phyloP scores from a whole-genome alignment of 2,329 filamentous ascomycete genomes.

The Aspergillus amoenus region DNA sequence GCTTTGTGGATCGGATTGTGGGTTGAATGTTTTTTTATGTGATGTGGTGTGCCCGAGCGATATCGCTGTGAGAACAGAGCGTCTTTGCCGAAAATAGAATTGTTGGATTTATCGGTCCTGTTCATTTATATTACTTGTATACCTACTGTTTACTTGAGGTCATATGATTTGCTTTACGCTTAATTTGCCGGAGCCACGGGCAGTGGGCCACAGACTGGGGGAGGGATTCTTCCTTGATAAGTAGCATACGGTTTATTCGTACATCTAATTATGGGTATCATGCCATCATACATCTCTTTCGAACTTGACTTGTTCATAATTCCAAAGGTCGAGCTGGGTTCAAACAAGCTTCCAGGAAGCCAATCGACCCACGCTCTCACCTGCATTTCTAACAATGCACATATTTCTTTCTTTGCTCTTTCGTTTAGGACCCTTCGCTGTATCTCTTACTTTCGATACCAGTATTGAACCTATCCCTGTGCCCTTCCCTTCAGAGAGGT shows the following conservation, averaged over 20 bases:
- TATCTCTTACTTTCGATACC: conserved; percentile 52
- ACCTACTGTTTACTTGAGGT: conserved; percentile 17
- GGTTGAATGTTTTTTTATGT: conserved; percentile 24
- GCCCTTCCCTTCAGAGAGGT: conserved; percentile 71
- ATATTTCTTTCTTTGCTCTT: conserved; percentile 23
- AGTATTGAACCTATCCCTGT: conserved; percentile 73
- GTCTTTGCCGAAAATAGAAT: conserved; percentile 15
- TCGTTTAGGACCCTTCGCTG: conserved; percentile 20
- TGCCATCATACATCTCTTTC: not conserved
- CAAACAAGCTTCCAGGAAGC: conserved; percentile 72
- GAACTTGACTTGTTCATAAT: not conserved
- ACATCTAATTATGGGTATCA: not conserved
- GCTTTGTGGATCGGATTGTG: conserved; percentile 79
- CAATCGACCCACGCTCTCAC: conserved; percentile 75
- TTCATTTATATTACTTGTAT: conserved; percentile 18
- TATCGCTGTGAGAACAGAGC: conserved; percentile 9
- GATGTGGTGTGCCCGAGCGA: conserved; percentile 10
- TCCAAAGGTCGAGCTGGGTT: conserved; percentile 6
- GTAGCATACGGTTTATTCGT: conserved; percentile 5
- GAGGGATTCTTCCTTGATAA: not conserved
- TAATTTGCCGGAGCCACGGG: not conserved
- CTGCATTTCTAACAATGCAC: conserved; percentile 81
- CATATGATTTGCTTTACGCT: not conserved
- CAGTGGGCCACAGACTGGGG: not conserved
- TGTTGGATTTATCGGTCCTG: not conserved